Evolutionary conservation across 345 rosid species (phyloP), one percentile per base, ranked within the genome.

Genomic region (Leavenworthia alabamica): DNA sequence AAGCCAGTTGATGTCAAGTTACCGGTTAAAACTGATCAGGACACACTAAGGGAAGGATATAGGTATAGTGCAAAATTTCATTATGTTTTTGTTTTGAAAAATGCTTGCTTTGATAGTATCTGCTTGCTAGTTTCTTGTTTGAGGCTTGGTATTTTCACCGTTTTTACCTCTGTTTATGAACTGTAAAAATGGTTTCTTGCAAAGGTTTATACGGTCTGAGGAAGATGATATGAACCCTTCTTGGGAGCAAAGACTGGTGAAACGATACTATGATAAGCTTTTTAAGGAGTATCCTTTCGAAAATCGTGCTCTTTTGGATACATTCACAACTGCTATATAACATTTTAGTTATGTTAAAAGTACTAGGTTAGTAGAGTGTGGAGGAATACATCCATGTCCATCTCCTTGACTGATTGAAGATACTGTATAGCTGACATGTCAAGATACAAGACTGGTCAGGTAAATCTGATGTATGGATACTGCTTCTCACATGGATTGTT

Each of bases 361-460:
- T 44, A 23, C 8, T 24, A n/a, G 17, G 49, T 12, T 27, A 13
- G 0, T 39, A 11, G 45, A 13, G 1, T 54, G 22, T 62, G 27
- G 32, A 37, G 46, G 27, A 24, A 39, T n/a, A n/a, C 44, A 41
- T 72, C n/a, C n/a, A 20, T 20, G 62, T 57, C 31, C 6, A 37
- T 72, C 68, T 45, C 80, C 89, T 85, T 89, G 56, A 59, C 73
- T 69, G 23, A 32, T 71, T 73, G 57, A 75, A 93, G 99, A 87
- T 89, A 85, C 66, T 90, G 97, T 75, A 86, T 90, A 70, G 99
- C 97, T 60, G 97, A 88, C 68, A 90, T 94, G 99, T 88, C 96
- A 22, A 82, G 73, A 51, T 86, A 84, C 83, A 86, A 86, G 82
- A 84, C 69, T 70, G 97, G 96, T 58, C 81, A 94, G 96, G 96